Percentiles rank a stretch among this genome's conserved stretches.
phyloP scores from a whole-genome alignment of 2,329 filamentous ascomycete species.

The Calonectria montana region DNA sequence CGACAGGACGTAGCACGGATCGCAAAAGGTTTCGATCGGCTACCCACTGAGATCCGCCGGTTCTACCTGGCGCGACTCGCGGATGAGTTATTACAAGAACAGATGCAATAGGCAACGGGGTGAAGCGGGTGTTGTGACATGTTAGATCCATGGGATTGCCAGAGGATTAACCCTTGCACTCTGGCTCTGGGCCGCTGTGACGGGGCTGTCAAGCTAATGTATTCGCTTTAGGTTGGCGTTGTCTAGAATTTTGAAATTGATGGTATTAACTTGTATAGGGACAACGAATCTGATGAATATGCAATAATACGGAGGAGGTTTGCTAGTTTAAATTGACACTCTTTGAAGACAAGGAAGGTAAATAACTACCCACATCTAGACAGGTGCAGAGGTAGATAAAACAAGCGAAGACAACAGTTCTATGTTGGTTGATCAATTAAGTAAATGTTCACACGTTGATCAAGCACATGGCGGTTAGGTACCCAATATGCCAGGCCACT shows the following conservation, averaged over 20 bases:
- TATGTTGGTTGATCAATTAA: too few relatives aligned
- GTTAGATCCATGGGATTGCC: background rate
- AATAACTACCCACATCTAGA: background rate
- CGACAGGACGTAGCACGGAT: conserved; percentile 78
- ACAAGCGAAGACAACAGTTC: too few relatives aligned
- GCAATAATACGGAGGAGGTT: background rate
- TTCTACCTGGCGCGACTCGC: conserved; percentile 83
- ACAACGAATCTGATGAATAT: too few relatives aligned
- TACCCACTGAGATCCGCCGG: conserved; percentile 74
- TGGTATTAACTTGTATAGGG: background rate
- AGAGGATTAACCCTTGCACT: background rate
- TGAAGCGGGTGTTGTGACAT: background rate
- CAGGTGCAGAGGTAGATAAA: background rate
- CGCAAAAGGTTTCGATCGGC: conserved; percentile 68
- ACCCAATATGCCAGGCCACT: background rate
- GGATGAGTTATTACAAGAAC: conserved; percentile 66
- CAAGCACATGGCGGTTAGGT: background rate
- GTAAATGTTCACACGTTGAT: too few relatives aligned
- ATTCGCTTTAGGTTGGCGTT: background rate
- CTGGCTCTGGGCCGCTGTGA: too few relatives aligned
- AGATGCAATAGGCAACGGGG: conserved; percentile 6
- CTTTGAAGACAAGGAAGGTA: background rate
- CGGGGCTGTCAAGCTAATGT: background rate
- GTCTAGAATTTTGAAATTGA: background rate
- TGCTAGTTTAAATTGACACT: background rate